Evolutionary conservation across 75 land plant species (phyloP), one percentile per base, ranked within the genome.

Genomic region (Picea glauca): DNA sequence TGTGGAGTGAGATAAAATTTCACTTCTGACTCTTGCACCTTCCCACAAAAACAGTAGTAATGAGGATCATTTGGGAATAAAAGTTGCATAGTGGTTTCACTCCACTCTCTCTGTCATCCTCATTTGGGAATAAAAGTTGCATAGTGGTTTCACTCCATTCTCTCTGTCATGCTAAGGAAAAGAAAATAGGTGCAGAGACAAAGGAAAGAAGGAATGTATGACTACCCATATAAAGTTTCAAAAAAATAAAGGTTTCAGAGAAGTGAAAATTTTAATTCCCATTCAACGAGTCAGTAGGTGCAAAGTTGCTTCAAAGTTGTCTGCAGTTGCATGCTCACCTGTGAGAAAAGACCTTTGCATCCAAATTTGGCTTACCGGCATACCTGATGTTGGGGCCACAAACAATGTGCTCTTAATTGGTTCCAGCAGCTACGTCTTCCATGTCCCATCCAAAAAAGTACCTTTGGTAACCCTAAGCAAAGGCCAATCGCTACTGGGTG

Each of bases 381-480:
- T 80, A 13, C 92, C 92, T 31, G 83, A 78, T 30, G 86, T 79
- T 20, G 89, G 89, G 32, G 91, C 80, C 20, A 84, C 81, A 85
- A 90, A 90, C 31, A 74, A 78, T 35, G 77, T 64, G n/a, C 61
- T 20, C 11, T 26, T 80, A 60, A 30, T 85, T 61, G 35, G 70
- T 50, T 43, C 79, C 26, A 7, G 81, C 40, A 77, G 77, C 50
- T 66, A 76, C 56, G 56, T 91, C 93, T 23, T 88, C 93, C 83
- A 91, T 80, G 17, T 87, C 93, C 93, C 93, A 91, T 76, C 91
- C 91, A 90, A 81, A 91, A 91, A 91, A 63, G 89, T 81, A 58
- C 93, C 93, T 80, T 83, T 91, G 68, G 68, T 90, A 43, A 91
- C 91, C 78, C 86, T 81, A 43, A 91, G 72, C 72, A 91, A 77